A percentile compares a stretch with the other conserved stretches of the same genome.
Evolutionary conservation across 2,329 filamentous ascomycete species (phyloP).

Genomic region (Fusarium sp.): DNA sequence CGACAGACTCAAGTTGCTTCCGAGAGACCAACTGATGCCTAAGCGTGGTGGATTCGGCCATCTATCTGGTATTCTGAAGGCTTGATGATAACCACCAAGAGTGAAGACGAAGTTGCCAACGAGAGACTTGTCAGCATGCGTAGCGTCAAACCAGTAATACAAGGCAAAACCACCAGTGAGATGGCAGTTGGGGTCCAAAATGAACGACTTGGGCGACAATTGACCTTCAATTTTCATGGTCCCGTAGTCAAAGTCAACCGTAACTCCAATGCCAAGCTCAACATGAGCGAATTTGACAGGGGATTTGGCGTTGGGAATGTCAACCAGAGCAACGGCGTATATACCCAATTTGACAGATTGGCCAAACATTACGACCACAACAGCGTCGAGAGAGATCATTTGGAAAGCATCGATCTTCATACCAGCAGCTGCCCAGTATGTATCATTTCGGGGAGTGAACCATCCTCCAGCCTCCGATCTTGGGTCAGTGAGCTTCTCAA

Average conservation of each 20-base stretch:
- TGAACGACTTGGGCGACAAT: conserved; percentile 51
- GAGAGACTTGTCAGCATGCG: not conserved
- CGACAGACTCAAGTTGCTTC: conserved; percentile 41
- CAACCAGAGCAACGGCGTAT: not conserved
- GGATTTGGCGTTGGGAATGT: not conserved
- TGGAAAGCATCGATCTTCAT: conserved; percentile 1
- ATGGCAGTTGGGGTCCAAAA: conserved; percentile 51
- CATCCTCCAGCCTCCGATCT: not conserved
- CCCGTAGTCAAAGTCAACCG: conserved; percentile 46
- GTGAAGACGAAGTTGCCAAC: conserved; percentile 54
- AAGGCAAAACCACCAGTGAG: conserved; percentile 53
- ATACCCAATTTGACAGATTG: not conserved
- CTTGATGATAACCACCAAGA: conserved; percentile 53
- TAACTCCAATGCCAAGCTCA: conserved; percentile 48
- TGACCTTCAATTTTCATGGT: conserved; percentile 49
- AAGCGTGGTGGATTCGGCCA: conserved; percentile 51
- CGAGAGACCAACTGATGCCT: conserved; percentile 46
- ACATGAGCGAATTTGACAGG: conserved; percentile 20
- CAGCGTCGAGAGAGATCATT: not conserved
- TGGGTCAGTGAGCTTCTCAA: not conserved
- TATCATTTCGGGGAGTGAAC: not conserved
- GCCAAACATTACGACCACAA: not conserved
- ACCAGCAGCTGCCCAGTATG: conserved; percentile 10
- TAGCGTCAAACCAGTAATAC: conserved; percentile 20
- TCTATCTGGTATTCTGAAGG: conserved; percentile 41